Base-by-base conservation (phyloP, 495 filamentous ascomycete genomes). In the Neurospora hispaniola region DNA sequence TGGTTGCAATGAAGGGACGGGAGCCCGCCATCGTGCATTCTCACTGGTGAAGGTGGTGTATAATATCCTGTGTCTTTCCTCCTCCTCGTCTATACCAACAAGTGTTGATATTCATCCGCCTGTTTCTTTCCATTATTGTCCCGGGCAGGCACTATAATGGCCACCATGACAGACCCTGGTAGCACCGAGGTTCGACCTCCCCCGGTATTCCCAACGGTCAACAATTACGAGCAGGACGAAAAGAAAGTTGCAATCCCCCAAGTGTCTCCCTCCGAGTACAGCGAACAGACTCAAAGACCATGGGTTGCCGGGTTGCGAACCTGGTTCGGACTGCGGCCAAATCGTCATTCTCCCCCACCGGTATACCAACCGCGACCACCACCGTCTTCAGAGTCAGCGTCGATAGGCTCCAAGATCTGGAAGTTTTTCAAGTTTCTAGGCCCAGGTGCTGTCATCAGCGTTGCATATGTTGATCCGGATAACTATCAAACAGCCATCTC, bases 401-500 rank as follows among this genome's bases (percentile, higher is more conserved):
- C 72, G n/a, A 39, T 43, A 18, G 62, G 54, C 35, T 39, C 70
- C 39, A 73, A 41, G 69, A 20, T 76, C 31, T 71, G 71, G 69
- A 76, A 71, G 20, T 76, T 76, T 59, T 43, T 76, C 35, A 68
- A 68, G 44, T 76, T 76, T 27, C 70, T 76, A 27, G 75, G 75
- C n/a, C 75, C 75, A n/a, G 75, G 75, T 2, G 75, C 75, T 41
- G 59, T 76, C 54, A 75, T 76, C 71, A 76, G 73, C 62, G 75
- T 76, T n/a, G 75, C 75, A 9, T 76, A 76, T 43, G 76, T 81
- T 31, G 79, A 81, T 69, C 79, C 79, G 0, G 79, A 77, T 46
- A 81, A 80, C 74, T 81, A 81, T 42, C 77, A 78, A 44, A 81
- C 79, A 1, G 78, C 77, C 69, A 75, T 81, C 16, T 78, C 79